These are phyloP conservation scores for Venturia nashicola DNA, from an alignment of 2,329 filamentous ascomycete genomes.

Conservation along the genomic window DNA sequence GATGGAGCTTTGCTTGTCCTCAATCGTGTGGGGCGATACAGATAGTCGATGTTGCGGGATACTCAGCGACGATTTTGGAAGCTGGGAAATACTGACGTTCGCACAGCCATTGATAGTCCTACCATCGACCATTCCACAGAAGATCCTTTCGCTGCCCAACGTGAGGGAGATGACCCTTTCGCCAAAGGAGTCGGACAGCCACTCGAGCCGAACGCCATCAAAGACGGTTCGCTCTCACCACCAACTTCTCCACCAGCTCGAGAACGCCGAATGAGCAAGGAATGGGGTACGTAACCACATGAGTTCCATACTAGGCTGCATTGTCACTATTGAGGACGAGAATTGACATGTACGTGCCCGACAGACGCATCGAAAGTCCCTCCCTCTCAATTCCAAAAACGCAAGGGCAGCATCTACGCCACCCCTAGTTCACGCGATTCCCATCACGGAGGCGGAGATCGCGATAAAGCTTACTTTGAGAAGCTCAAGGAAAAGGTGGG, in stretches of 20 bases:
- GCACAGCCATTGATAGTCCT: conserved; percentile 14
- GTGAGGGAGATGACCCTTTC: conserved; percentile 16
- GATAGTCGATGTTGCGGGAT: not conserved
- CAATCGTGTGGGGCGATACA: not conserved
- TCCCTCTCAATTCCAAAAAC: conserved; percentile 56
- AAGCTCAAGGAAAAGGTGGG: conserved; percentile 33
- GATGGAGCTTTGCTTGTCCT: not conserved
- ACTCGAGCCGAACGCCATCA: conserved; percentile 13
- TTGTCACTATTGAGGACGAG: no score
- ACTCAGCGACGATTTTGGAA: not conserved
- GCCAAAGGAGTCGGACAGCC: conserved; percentile 14
- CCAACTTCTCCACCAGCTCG: conserved; percentile 9
- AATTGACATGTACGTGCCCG: not conserved
- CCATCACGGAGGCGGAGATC: conserved; percentile 42
- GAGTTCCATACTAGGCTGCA: no score
- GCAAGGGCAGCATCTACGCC: conserved; percentile 56
- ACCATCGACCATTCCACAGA: conserved; percentile 14
- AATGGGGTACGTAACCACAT: conserved; percentile 17
- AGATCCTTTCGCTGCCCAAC: conserved; percentile 17
- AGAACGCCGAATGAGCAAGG: conserved; percentile 23
- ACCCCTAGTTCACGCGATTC: conserved; percentile 54
- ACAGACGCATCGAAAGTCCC: conserved; percentile 53
- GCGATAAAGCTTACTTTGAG: conserved; percentile 45
- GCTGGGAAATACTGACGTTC: not conserved
- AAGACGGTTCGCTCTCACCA: conserved; percentile 2